Evolutionary conservation across 2,329 filamentous ascomycete genomes (phyloP), one percentile per base, ranked within the genome.

Genomic region (Bretziella fagacearum): DNA sequence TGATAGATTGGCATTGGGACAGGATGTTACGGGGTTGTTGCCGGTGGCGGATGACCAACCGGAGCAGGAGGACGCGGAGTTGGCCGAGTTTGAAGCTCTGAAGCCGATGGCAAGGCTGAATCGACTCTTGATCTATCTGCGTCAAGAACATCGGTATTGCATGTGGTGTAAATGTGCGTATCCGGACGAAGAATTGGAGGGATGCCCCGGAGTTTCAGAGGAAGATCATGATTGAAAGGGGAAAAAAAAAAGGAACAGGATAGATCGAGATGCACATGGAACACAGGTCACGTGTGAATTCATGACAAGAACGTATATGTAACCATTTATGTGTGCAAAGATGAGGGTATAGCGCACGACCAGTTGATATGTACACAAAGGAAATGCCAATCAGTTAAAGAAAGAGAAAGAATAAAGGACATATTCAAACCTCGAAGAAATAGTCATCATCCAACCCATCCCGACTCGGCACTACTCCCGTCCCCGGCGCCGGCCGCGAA

Each of bases 91-190:
- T 56, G 77, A 86, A 56, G 73, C 71, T 1, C 64, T 89, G 37
- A 72, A 77, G 18, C 67, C 76, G 1, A 65, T 65, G 1, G 81
- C 93, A 55, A 74, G 76, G 53, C 63, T 96, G 52, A 63, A 66
- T 6, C 74, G 67, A 54, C 61, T 93, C 11, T 70, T 94, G 7
- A 60, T 64, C 15, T 78, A 83, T 61, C 61, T 98, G 46, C 73
- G 91, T 30, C 67, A 76, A 42, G 72, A 73, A 57, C 75, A 85
- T 57, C 63, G 69, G 37, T 98, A 98, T 59, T 98, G 91, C 64
- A 94, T 95, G 59, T 98, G 87, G 83, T 98, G 91, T 63, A 96
- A 95, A 60, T 81, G 73, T 61, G 67, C 68, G 45, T 98, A 95
- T 59, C 73, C 77, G 0, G 77, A 85, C 56, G 66, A 65, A 29